These are phyloP conservation scores for Komagataella phaffii DNA, from an alignment of 805 yeast species.

Conservation along the genomic window DNA sequence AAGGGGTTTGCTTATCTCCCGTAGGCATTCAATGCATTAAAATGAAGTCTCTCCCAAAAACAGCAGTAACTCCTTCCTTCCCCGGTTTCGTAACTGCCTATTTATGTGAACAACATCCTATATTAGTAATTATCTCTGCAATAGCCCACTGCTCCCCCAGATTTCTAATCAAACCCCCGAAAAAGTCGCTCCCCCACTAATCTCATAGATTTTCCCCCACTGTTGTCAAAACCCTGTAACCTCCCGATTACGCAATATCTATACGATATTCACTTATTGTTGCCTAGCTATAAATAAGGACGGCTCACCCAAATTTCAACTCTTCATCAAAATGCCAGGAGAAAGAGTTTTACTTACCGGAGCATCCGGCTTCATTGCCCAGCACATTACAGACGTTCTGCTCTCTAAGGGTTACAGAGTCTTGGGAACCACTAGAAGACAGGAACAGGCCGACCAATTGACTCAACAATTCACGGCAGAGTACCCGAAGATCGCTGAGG, in stretches of 20 bases:
- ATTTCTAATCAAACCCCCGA: background rate
- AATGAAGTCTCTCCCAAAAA: too few relatives aligned
- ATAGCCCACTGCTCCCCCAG: background rate
- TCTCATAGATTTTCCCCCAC: background rate
- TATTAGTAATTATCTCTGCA: too few relatives aligned
- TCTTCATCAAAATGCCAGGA: background rate
- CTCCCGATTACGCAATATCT: background rate
- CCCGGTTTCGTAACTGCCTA: too few relatives aligned
- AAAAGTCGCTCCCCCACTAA: background rate
- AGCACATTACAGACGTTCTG: constrained; percentile 28
- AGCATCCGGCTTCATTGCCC: constrained; percentile 41
- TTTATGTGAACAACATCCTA: too few relatives aligned
- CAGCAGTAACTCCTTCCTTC: too few relatives aligned
- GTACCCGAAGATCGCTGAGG: constrained; percentile 8
- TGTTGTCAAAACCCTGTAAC: background rate
- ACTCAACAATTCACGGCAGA: constrained; percentile 15
- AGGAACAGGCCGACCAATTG: constrained; percentile 27
- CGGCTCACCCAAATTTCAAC: background rate
- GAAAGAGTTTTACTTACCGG: constrained; percentile 22
- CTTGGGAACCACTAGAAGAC: constrained; percentile 37
- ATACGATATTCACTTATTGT: background rate
- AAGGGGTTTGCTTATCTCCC: too few relatives aligned
- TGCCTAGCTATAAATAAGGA: background rate
- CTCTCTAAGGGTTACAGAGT: constrained; percentile 28
- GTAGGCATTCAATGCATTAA: too few relatives aligned